Evolutionary conservation across 169 alveolate genomes (phyloP).

Genomic region (Plasmodium berghei): DNA sequence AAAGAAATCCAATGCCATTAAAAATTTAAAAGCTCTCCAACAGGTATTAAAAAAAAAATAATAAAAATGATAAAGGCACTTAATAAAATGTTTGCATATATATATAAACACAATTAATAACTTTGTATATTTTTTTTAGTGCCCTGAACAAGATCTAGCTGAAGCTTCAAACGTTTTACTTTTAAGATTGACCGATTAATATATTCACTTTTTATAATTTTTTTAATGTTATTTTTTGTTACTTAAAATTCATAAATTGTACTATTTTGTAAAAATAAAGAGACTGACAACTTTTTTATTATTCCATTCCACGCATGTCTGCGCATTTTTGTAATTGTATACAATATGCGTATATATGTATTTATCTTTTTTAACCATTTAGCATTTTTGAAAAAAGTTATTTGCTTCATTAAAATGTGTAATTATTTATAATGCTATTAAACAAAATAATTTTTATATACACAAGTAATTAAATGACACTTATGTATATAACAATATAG

Average conservation of each 20-base stretch:
- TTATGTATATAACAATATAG: too few relatives aligned
- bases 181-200: slow-evolving; percentile 84
- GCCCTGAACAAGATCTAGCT: slow-evolving; percentile 85
- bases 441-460: too few relatives aligned
- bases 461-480: too few relatives aligned
- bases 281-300: too few relatives aligned
- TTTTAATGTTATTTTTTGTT: not conserved
- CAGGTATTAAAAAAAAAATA: slow-evolving; percentile 60
- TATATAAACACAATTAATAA: not conserved
- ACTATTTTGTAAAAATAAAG: too few relatives aligned
- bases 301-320: too few relatives aligned
- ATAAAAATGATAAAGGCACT: not conserved
- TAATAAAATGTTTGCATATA: not conserved
- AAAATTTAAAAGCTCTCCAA: slow-evolving; percentile 79
- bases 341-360: too few relatives aligned
- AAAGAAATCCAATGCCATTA: slow-evolving; percentile 84
- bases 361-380: too few relatives aligned
- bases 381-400: too few relatives aligned
- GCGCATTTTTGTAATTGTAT: too few relatives aligned
- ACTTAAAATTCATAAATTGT: not conserved
- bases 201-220: not conserved
- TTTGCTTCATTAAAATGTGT: too few relatives aligned
- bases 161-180: slow-evolving; percentile 87
- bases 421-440: too few relatives aligned
- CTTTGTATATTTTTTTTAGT: slow-evolving; percentile 37